Percentiles rank a stretch among this genome's conserved stretches.
Conservation (phyloP, 2,329 filamentous ascomycete species). For the Cercospora sp. region DNA sequence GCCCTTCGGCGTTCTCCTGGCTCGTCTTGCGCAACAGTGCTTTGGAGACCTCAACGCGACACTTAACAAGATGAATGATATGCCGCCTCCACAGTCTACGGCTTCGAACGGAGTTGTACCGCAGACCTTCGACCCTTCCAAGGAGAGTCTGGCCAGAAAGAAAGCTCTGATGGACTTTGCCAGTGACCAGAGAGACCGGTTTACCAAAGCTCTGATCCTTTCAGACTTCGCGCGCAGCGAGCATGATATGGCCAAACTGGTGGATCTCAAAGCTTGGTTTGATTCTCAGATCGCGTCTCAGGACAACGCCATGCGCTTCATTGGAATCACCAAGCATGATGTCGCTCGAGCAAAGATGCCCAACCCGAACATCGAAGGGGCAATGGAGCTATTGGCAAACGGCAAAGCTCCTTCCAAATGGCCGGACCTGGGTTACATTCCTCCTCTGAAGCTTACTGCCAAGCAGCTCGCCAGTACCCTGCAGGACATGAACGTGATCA, state of each 20-base stretch:
- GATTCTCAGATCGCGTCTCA: slow-evolving; percentile 45
- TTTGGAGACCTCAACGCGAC: slow-evolving; percentile 74
- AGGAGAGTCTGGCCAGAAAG: slow-evolving; percentile 75
- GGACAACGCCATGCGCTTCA: slow-evolving; percentile 27
- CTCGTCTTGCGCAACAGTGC: slow-evolving; percentile 77
- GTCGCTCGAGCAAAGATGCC: slow-evolving; percentile 73
- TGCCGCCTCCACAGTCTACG: slow-evolving; percentile 54
- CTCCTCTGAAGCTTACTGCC: slow-evolving; percentile 67
- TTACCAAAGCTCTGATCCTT: slow-evolving; percentile 89
- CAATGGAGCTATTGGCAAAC: slow-evolving; percentile 78
- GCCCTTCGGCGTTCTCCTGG: slow-evolving; percentile 71
- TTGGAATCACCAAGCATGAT: slow-evolving; percentile 65
- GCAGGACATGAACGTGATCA: slow-evolving; percentile 76
- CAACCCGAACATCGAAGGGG: slow-evolving; percentile 87
- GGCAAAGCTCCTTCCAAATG: slow-evolving; percentile 71
- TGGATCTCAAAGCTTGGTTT: slow-evolving; percentile 80
- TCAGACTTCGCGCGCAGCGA: slow-evolving; percentile 82
- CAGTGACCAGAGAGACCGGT: slow-evolving; percentile 77
- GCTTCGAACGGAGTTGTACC: slow-evolving; percentile 43
- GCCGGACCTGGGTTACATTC: slow-evolving; percentile 78
- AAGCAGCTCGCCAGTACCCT: slow-evolving; percentile 73
- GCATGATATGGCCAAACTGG: slow-evolving; percentile 77
- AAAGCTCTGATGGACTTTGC: slow-evolving; percentile 71
- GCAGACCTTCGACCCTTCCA: slow-evolving; percentile 54
- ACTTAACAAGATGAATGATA: slow-evolving; percentile 67